Conservation (phyloP, 768 basidiomycete species). For the Suillus paluster region DNA sequence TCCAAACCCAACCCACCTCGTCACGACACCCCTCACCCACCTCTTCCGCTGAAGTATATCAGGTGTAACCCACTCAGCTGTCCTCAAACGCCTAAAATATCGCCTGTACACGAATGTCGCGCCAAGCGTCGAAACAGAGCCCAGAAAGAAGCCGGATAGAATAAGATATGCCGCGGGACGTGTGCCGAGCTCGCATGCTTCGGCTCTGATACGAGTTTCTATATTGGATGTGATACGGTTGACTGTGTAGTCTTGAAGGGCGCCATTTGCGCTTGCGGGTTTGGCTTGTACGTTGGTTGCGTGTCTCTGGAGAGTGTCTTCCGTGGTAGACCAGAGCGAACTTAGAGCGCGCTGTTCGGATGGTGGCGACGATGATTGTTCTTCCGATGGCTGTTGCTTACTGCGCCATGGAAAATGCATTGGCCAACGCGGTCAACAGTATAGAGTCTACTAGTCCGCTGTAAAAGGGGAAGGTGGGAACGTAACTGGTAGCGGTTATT, state of each 20-base stretch:
- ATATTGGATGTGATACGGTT: too few species aligned
- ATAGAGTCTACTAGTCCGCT: neutral
- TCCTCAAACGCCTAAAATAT: constrained; percentile 62
- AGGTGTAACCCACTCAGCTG: constrained; percentile 73
- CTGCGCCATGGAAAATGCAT: constrained; percentile 4
- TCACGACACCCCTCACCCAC: constrained; percentile 83
- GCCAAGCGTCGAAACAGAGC: constrained; percentile 41
- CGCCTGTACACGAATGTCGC: constrained; percentile 47
- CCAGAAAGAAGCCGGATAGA: constrained; percentile 45
- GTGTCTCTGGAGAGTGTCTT: neutral
- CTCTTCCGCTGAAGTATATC: constrained; percentile 56
- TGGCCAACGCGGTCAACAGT: neutral
- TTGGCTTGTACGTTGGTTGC: neutral
- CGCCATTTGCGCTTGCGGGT: neutral
- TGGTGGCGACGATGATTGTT: neutral
- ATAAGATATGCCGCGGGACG: constrained; percentile 11
- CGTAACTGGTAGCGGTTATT: neutral
- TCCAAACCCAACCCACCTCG: constrained; percentile 54
- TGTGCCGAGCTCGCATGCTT: neutral
- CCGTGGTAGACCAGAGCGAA: neutral
- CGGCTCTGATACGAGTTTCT: neutral
- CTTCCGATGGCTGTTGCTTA: neutral
- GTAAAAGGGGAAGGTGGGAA: neutral
- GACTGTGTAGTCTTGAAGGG: neutral
- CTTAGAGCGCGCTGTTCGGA: neutral